Base-by-base conservation (phyloP, 1,139 yeast genomes). In the Blastobotrys malaysiensis region DNA sequence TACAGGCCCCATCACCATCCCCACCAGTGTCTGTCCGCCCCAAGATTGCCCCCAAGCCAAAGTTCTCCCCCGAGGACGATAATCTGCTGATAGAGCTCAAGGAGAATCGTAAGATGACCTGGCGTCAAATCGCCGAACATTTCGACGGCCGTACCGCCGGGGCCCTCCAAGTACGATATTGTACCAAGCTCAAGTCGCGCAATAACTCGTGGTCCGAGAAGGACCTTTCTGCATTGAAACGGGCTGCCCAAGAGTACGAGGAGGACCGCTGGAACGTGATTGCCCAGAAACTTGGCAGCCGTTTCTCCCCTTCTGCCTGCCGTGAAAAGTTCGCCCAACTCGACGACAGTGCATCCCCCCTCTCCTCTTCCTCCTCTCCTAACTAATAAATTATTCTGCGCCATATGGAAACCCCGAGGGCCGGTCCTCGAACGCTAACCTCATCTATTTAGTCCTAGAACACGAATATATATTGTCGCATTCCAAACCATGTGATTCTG, bases 131-230 rank as follows among this genome's bases (percentile, higher is more conserved):
- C 49, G 67, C 69, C 9, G 59, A 61, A 52, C 63, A 63, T 46
- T 66, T 66, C 51, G 60, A 61, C 20, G 69, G 69, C 19, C 60
- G 70, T 14, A 60, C 68, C 16, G 64, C 68, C 1, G 69, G 69
- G 3, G 64, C 69, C 1, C 55, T 66, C 14, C 70, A 66, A 53
- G 70, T 66, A 16, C 59, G 69, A 11, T 66, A 66, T 54, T 66
- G 69, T 50, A 65, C 69, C 13, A 64, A 63, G 53, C 64, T 66
- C 9, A 65, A 66, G 50, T 49, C 58, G 4, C 57, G 63, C 11
- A 45, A 55, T 16, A 50, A 50, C 7, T 52, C 54, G 21, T 66
- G 69, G 69, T 55, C 61, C n/a, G 61, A 59, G 5, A 59, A 58
- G 36, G 69, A 66, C 47, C 55, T 60, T 11, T 51, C 54, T 19